Conservation (phyloP, 208 protist species). For the Trypanosoma theileri region DNA sequence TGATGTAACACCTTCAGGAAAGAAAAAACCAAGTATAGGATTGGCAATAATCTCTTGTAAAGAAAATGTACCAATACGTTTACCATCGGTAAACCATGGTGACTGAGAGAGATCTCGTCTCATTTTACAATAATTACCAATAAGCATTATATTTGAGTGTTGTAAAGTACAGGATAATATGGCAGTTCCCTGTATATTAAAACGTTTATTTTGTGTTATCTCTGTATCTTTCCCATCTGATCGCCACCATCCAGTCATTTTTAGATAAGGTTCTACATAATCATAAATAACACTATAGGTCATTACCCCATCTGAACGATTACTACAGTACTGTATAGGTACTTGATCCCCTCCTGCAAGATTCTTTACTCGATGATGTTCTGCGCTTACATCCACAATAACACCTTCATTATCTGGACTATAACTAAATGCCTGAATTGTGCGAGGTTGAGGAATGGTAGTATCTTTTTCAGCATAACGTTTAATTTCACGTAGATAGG, state of each 20-base stretch:
- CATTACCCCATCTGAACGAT: constrained; percentile 58
- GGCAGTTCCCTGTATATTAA: constrained; percentile 32
- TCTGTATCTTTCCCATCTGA: neutral
- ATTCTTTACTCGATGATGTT: constrained; percentile 55
- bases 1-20: constrained; percentile 63
- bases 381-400: constrained; percentile 63
- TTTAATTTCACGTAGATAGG: constrained; percentile 18
- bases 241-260: constrained; percentile 34
- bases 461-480: constrained; percentile 32
- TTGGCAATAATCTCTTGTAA: constrained; percentile 85
- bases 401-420: constrained; percentile 55
- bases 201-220: neutral
- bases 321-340: constrained; percentile 67
- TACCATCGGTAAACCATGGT: constrained; percentile 83
- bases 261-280: constrained; percentile 68
- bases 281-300: constrained; percentile 79
- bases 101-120: constrained; percentile 84
- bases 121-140: constrained; percentile 87
- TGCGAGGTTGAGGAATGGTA: constrained; percentile 14
- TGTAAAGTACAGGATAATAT: constrained; percentile 43
- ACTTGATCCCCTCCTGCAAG: constrained; percentile 46
- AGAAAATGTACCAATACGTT: constrained; percentile 75
- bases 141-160: constrained; percentile 81
- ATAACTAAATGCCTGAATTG: constrained; percentile 63
- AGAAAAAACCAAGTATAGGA: constrained; percentile 79